Conservation (phyloP, 345 rosid genomes). For the Aquilaria yunnanensis region DNA sequence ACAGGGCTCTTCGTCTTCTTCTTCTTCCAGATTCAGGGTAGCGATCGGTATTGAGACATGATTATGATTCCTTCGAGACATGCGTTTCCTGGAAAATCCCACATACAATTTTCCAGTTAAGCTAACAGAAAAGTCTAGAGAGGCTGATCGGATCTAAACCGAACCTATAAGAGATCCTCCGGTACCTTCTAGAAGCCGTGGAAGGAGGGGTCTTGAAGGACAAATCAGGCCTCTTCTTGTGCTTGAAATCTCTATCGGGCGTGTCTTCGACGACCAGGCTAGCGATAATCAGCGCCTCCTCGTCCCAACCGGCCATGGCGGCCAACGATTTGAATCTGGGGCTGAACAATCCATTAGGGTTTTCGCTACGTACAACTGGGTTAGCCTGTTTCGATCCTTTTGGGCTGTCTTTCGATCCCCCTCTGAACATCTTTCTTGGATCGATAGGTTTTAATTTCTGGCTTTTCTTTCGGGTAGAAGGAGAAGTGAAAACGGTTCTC, state of each 20-base stretch:
- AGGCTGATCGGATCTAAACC: too few relatives aligned
- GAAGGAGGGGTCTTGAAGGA: conserved; percentile 62
- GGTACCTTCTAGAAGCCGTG: conserved; percentile 66
- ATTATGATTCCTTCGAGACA: conserved; percentile 46
- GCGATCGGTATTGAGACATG: conserved; percentile 31
- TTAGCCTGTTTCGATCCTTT: conserved; percentile 20
- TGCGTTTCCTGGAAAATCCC: conserved; percentile 38
- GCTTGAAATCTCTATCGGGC: conserved; percentile 59
- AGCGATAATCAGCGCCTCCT: conserved; percentile 69
- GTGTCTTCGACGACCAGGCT: conserved; percentile 82
- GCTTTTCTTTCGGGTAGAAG: background rate
- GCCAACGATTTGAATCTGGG: conserved; percentile 86
- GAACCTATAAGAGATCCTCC: background rate
- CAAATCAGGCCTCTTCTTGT: conserved; percentile 50
- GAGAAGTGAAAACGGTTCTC: conserved; percentile 1
- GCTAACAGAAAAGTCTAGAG: conserved; percentile 2
- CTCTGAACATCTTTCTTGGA: conserved; percentile 35
- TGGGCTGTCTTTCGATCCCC: conserved; percentile 25
- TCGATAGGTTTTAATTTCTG: background rate
- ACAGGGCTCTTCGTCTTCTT: conserved; percentile 42
- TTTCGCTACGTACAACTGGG: conserved; percentile 8
- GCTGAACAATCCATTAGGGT: conserved; percentile 40
- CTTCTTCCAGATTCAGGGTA: conserved; percentile 58
- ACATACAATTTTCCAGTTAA: conserved; percentile 4
- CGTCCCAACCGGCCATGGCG: conserved; percentile 99